Evolutionary conservation across 208 protist genomes (phyloP), one percentile per base, ranked within the genome.

Genomic region (Crithidia expoeki): DNA sequence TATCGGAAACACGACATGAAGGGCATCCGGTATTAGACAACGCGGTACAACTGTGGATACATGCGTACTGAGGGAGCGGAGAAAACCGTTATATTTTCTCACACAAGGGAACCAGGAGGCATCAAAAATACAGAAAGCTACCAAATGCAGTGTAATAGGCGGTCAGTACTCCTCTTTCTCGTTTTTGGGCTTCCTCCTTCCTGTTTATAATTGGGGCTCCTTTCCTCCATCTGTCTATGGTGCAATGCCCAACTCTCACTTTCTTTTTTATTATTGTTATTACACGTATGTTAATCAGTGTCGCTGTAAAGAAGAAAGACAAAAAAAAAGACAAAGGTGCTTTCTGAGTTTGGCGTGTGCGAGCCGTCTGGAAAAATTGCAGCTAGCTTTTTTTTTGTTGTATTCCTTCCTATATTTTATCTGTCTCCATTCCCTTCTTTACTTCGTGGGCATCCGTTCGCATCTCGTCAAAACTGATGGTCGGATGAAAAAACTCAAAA

Each of bases 131-230:
- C 10, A 49, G 9, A 19, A 49, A 5, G 44, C 21, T 4, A 49
- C 44, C 16, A 49, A 49, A 4, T 49, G 9, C 16, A 6, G 44
- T 19, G 9, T 6, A 49, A 19, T 49, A n/a, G 44, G 44, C 19
- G 5, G 19, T 5, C 44, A 49, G 19, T 6, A 12, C 44, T 17
- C 16, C 44, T 17, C 44, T 49, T 21, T 49, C 16, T 49, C 21
- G 44, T 65, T 53, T 28, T 53, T 38, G 1, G 3, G 27, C 32
- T 27, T 65, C 25, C 44, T 53, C 10, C 5, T 51, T 42, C 2
- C 33, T 75, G 67, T 67, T 61, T 52, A 27, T 21, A 52, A 30
- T 38, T 38, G 21, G 40, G 42, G 19, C 38, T 57, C 65, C 60
- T 70, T 40, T 68, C 57, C 16, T 42, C 62, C 27, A 2, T 28